phyloP scores from a whole-genome alignment of 352 stramenopile genomes.

The Pythium brassicae region DNA sequence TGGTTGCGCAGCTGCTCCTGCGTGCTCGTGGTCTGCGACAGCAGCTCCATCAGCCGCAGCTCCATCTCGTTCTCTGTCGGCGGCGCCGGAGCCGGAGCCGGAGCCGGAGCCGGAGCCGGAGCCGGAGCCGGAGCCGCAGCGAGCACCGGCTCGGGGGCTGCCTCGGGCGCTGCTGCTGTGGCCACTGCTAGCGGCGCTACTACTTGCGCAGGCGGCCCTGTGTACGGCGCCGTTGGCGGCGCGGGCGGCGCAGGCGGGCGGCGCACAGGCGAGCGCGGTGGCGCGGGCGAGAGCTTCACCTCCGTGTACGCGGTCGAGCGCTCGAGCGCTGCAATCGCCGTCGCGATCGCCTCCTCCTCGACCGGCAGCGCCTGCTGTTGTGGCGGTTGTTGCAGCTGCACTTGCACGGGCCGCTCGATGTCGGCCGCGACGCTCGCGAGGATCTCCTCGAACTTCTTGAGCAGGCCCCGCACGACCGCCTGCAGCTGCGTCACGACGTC shows the following conservation, averaged over 20 bases:
- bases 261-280: conserved; percentile 8
- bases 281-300: conserved; percentile 8
- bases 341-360: conserved; percentile 14
- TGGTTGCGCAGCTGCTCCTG: conserved; percentile 79
- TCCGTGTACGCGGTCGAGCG: conserved; percentile 22
- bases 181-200: background rate
- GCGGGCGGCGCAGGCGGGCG: conserved; percentile 13
- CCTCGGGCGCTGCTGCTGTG: background rate
- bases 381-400: conserved; percentile 12
- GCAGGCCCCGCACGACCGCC: conserved; percentile 60
- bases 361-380: background rate
- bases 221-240: conserved; percentile 6
- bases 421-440: conserved; percentile 25
- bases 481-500: conserved; percentile 68
- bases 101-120: background rate
- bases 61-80: conserved; percentile 67
- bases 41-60: conserved; percentile 58
- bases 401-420: background rate
- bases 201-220: background rate
- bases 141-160: background rate
- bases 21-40: conserved; percentile 77
- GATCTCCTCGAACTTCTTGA: conserved; percentile 77
- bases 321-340: conserved; percentile 14
- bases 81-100: conserved; percentile 1
- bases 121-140: too few species aligned